These are phyloP conservation scores for Leishmania martiniquensis DNA, from an alignment of 208 protist genomes.

Conservation along the genomic window DNA sequence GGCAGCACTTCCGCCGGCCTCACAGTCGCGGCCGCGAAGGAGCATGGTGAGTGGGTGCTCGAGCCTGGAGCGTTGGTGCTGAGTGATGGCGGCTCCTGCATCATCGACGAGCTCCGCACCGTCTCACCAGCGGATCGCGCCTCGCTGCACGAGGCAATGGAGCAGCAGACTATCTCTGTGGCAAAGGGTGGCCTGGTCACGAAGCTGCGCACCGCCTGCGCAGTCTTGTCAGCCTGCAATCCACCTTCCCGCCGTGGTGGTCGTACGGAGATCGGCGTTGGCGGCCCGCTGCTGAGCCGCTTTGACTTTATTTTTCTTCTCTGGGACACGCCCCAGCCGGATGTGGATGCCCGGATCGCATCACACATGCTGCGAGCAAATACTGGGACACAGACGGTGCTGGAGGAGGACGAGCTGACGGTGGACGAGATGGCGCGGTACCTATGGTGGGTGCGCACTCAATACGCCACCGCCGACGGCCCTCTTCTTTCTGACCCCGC, in stretches of 20 bases:
- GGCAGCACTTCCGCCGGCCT: slow-evolving; percentile 92
- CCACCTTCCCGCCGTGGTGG: slow-evolving; percentile 73
- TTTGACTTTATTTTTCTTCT: slow-evolving; percentile 98
- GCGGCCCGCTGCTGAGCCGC: slow-evolving; percentile 94
- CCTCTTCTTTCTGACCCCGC: slow-evolving; percentile 74
- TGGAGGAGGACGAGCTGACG: slow-evolving; percentile 36
- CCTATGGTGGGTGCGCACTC: slow-evolving; percentile 76
- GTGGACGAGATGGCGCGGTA: slow-evolving; percentile 73
- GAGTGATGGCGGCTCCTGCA: slow-evolving; percentile 97
- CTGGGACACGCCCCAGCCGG: slow-evolving; percentile 85
- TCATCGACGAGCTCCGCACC: slow-evolving; percentile 98
- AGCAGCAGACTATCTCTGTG: slow-evolving; percentile 97
- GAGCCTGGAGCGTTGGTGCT: slow-evolving; percentile 97
- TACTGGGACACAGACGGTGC: slow-evolving; percentile 30
- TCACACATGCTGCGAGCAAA: slow-evolving; percentile 79
- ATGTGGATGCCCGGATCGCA: slow-evolving; percentile 89
- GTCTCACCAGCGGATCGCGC: slow-evolving; percentile 95
- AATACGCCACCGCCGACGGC: slow-evolving; percentile 68
- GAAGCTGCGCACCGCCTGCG: slow-evolving; percentile 94
- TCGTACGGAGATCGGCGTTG: slow-evolving; percentile 92
- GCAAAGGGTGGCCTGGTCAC: slow-evolving; percentile 97
- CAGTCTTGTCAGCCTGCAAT: slow-evolving; percentile 97
- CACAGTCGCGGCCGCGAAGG: slow-evolving; percentile 89
- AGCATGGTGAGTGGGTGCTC: slow-evolving; percentile 93
- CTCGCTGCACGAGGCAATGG: slow-evolving; percentile 99